Conservation (phyloP, 768 basidiomycete species). For the Termitomyces sp. region DNA sequence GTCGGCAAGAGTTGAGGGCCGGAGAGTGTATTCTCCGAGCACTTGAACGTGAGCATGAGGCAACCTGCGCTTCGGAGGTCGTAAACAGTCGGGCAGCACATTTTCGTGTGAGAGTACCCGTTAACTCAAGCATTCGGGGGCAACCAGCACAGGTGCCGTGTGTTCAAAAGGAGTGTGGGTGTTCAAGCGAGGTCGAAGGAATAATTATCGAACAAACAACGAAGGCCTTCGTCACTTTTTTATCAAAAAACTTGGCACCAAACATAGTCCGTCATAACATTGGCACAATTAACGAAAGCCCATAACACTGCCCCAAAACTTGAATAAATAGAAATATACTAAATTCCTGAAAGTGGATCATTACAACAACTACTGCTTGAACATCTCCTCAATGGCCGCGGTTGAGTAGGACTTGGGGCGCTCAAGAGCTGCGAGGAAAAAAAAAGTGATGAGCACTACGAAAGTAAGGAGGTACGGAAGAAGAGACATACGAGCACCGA, state of each 20-base stretch:
- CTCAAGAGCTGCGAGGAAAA: constrained; percentile 58
- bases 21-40: neutral
- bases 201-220: neutral
- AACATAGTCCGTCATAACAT: neutral
- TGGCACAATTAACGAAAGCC: neutral
- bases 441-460: neutral
- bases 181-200: no score
- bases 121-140: constrained; percentile 1
- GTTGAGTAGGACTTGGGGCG: constrained; percentile 91
- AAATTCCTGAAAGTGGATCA: neutral
- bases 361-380: constrained; percentile 30
- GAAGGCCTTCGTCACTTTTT: neutral
- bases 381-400: constrained; percentile 74
- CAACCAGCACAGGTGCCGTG: neutral
- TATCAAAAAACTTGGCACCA: neutral
- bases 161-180: neutral
- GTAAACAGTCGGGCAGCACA: constrained; percentile 4
- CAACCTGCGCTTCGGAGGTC: neutral
- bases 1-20: neutral
- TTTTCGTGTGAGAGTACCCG: constrained; percentile 6
- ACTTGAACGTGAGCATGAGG: neutral
- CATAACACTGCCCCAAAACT: neutral
- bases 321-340: constrained; percentile 2
- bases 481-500: constrained; percentile 76
- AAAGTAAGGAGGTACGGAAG: neutral